Percentiles rank a stretch among this genome's conserved stretches.
Conservation (phyloP, 331 rosid genomes). For the Cucumis variabilis region DNA sequence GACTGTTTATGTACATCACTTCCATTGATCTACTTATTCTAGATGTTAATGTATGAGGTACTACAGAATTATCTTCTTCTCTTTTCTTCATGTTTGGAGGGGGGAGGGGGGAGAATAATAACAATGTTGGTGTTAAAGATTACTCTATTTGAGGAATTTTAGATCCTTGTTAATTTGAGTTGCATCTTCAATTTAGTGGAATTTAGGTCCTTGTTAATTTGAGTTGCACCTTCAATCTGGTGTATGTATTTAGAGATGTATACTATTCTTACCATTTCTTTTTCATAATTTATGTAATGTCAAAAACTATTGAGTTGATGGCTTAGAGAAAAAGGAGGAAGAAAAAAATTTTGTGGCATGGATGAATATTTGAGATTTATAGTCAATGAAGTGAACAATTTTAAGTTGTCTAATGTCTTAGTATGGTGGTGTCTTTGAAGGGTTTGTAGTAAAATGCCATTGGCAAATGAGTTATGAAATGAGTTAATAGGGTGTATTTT, state of each 20-base stretch:
- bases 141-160: background rate
- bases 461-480: background rate
- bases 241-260: slow-evolving; percentile 19
- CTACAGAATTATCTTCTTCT: background rate
- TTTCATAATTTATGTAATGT: no score
- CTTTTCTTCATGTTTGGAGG: no score
- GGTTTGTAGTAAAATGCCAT: background rate
- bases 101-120: background rate
- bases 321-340: background rate
- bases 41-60: slow-evolving; percentile 21
- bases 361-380: background rate
- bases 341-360: background rate
- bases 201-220: background rate
- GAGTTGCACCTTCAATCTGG: slow-evolving; percentile 7
- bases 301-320: slow-evolving; percentile 4
- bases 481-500: background rate
- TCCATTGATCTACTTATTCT: slow-evolving; percentile 19
- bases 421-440: background rate
- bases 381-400: background rate
- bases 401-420: background rate
- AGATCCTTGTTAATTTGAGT: no score
- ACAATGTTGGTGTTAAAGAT: background rate
- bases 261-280: background rate
- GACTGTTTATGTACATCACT: slow-evolving; percentile 22
- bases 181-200: no score